Base-by-base conservation (phyloP, 1,284 basidiomycete genomes). In the Amylostereum chailletii region DNA sequence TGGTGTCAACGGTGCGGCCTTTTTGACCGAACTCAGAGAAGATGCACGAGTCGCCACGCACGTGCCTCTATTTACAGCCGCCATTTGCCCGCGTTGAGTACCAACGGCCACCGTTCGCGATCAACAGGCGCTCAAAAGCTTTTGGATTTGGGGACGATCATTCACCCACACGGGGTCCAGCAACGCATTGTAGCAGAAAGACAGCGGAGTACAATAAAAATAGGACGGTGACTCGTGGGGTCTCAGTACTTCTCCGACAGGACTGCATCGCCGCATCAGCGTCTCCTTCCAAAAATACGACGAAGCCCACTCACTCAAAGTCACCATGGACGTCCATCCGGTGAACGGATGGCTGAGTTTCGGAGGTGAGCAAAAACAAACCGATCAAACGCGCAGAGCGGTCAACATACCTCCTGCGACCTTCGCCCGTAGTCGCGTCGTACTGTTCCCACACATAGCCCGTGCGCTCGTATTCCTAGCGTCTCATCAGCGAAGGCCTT, bases 371-470 rank as follows among this genome's bases (percentile, higher is more conserved):
- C 29, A 31, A 30, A 42, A 34, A 37, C 41, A 42, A 42, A 36
- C 37, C 9, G 46, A 53, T 31, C 42, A 30, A 46, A 27, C 30
- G 52, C 54, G 9, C 46, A 45, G 52, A 60, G 36, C 51, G 19
- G 19, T 19, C 19, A 19, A 65, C 69, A 52, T 57, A 82, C 90
- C 88, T 93, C 69, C 93, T 72, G 61, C 77, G 78, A 1, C 94
- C 94, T 60, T 89, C 77, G 9, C 94, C 94, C 7, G 81, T 90
- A 6, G 72, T 66, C 0, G 91, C 71, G 62, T 97, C 86, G 65
- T 96, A 97, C 65, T 97, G 94, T 65, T 97, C 94, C 92, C 94
- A 97, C 7, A 93, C 90, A 63, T 91, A 94, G 5, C 92, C 93
- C 1, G 93, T 96, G 31, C 87, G 78, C 59, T 89, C 72, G 64